phyloP scores from a whole-genome alignment of 495 filamentous ascomycete species.

The Hypoxylon trugodes region DNA sequence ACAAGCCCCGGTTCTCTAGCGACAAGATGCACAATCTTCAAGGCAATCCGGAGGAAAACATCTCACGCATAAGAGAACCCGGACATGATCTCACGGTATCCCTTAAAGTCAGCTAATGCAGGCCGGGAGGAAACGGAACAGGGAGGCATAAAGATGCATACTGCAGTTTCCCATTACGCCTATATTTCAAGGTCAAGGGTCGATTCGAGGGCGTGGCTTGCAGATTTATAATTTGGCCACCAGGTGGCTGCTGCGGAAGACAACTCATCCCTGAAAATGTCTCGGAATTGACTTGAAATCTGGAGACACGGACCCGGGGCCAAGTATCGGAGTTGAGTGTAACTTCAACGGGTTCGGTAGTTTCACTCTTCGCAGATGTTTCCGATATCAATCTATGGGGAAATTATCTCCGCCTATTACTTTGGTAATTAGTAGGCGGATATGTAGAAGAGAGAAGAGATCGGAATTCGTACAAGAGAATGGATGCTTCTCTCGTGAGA shows the following conservation, averaged over 20 bases:
- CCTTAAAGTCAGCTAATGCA: conserved; percentile 18
- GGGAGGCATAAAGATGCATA: conserved; percentile 14
- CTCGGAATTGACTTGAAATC: conserved; percentile 2
- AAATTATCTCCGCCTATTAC: neutral
- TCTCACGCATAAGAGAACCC: conserved; percentile 6
- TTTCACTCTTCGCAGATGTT: neutral
- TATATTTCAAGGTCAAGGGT: conserved; percentile 38
- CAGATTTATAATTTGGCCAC: conserved; percentile 46
- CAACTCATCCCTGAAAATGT: conserved; percentile 31
- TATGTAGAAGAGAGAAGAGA: neutral
- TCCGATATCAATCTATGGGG: neutral
- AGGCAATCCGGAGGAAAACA: neutral
- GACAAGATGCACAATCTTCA: conserved; percentile 3
- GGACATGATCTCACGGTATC: conserved; percentile 10
- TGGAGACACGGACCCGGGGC: neutral
- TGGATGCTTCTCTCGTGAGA: too few species aligned
- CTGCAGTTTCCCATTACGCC: conserved; percentile 47
- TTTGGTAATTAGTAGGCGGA: neutral
- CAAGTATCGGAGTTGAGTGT: conserved; percentile 10
- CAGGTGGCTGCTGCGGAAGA: conserved; percentile 30
- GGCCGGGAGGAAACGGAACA: conserved; percentile 9
- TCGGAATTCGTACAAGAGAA: neutral
- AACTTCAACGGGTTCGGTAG: neutral
- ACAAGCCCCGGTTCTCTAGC: conserved; percentile 18
- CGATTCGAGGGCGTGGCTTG: conserved; percentile 22